A percentile compares a stretch with the other conserved stretches of the same genome.
These are phyloP conservation scores for Pseudofabraea citricarpa DNA, from an alignment of 2,329 filamentous ascomycete genomes.

Conservation along the genomic window DNA sequence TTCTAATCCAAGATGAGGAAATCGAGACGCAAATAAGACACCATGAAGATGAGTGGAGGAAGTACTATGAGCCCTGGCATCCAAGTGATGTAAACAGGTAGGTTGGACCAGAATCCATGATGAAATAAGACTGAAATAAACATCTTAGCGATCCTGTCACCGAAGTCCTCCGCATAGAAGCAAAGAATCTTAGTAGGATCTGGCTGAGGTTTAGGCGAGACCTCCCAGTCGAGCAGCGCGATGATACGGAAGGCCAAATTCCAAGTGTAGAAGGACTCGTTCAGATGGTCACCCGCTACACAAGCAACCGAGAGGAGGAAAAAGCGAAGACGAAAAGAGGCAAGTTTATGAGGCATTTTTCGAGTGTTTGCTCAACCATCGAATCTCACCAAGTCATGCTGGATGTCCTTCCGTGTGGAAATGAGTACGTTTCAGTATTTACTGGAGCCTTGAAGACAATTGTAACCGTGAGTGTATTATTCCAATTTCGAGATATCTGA, in stretches of 20 bases:
- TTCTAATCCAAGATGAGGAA: neutral
- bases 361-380: constrained; percentile 11
- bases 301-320: constrained; percentile 11
- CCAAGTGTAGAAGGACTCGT: constrained; percentile 12
- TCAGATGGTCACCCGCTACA: constrained; percentile 5
- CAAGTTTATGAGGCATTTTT: constrained; percentile 11
- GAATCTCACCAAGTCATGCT: constrained; percentile 15
- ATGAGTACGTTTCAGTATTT: constrained; percentile 20
- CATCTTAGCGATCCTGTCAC: constrained; percentile 9
- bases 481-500: neutral
- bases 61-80: constrained; percentile 13
- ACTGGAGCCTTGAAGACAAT: constrained; percentile 14
- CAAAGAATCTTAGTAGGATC: constrained; percentile 6
- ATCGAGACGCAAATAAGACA: neutral
- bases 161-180: constrained; percentile 5
- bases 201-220: constrained; percentile 11
- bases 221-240: constrained; percentile 9
- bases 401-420: constrained; percentile 16
- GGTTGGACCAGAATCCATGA: no score
- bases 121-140: no score
- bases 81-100: neutral
- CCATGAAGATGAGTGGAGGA: constrained; percentile 8
- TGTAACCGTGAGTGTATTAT: constrained; percentile 15
- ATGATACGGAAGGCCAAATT: constrained; percentile 8
- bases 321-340: constrained; percentile 9